Evolutionary conservation across 2,329 filamentous ascomycete species (phyloP).

Genomic region (Cylindrodendrum hubeiense): DNA sequence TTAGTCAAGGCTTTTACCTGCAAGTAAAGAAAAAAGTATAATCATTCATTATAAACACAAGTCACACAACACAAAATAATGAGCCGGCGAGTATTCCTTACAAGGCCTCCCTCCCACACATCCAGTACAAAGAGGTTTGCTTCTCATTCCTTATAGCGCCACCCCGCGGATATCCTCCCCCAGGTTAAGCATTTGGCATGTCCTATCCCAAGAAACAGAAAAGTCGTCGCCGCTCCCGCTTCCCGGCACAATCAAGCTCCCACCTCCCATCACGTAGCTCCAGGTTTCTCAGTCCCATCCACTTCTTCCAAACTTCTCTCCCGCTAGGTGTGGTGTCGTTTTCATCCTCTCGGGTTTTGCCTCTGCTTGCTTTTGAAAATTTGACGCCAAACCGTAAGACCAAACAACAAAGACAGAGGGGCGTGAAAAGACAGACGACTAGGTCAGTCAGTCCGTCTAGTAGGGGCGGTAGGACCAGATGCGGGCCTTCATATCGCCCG

Average conservation of each 20-base stretch:
- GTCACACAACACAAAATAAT: constrained; percentile 37
- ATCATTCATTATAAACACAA: constrained; percentile 46
- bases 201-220: constrained; percentile 41
- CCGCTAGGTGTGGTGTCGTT: constrained; percentile 1
- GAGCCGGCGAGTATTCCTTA: constrained; percentile 38
- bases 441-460: constrained; percentile 29
- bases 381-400: constrained; percentile 25
- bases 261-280: constrained; percentile 15
- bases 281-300: not conserved
- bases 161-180: constrained; percentile 26
- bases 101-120: constrained; percentile 36
- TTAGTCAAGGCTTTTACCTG: not conserved
- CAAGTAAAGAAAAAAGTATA: constrained; percentile 31
- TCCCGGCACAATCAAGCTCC: constrained; percentile 25
- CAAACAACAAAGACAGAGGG: constrained; percentile 22
- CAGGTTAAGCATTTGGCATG: constrained; percentile 32
- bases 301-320: not conserved
- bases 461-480: constrained; percentile 88
- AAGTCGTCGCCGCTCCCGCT: constrained; percentile 33
- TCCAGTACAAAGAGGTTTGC: constrained; percentile 42
- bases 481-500: constrained; percentile 95
- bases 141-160: constrained; percentile 43
- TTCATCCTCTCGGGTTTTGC: constrained; percentile 10
- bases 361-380: constrained; percentile 27
- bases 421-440: constrained; percentile 12